phyloP scores from a whole-genome alignment of 2,329 filamentous ascomycete species.

The Arthrobotrys pseudoclavata region DNA sequence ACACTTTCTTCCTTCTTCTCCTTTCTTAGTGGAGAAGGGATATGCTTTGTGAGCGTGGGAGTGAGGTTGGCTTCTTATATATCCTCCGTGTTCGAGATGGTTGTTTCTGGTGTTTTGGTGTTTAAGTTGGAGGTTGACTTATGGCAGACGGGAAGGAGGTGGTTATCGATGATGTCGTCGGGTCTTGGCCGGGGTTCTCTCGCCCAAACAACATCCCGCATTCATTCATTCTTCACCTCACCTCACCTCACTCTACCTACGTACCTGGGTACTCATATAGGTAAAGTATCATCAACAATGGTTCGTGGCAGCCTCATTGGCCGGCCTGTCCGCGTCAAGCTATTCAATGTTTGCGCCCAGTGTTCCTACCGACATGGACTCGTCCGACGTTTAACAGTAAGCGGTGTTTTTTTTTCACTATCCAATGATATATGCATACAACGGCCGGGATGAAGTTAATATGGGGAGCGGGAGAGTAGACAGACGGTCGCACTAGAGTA shows the following conservation, averaged over 20 bases:
- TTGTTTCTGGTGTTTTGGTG: slow-evolving; percentile 3
- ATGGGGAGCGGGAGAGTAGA: slow-evolving; percentile 65
- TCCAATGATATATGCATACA: too few species aligned
- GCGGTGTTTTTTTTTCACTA: neutral
- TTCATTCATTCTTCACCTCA: neutral
- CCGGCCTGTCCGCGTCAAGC: slow-evolving; percentile 28
- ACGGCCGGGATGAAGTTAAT: neutral
- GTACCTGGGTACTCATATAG: neutral
- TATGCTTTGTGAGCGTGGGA: slow-evolving; percentile 17
- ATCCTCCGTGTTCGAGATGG: slow-evolving; percentile 14
- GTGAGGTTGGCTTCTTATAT: slow-evolving; percentile 4
- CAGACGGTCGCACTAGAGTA: slow-evolving; percentile 73
- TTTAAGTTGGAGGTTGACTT: neutral
- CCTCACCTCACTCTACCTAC: neutral
- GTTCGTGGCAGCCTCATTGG: slow-evolving; percentile 45
- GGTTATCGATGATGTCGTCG: slow-evolving; percentile 48
- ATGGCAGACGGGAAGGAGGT: neutral
- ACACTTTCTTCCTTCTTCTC: neutral
- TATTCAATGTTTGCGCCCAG: slow-evolving; percentile 23
- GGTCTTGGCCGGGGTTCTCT: slow-evolving; percentile 34
- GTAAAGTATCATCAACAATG: slow-evolving; percentile 24
- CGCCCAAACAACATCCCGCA: slow-evolving; percentile 30
- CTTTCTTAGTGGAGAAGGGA: neutral
- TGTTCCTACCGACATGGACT: slow-evolving; percentile 42
- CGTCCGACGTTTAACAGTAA: slow-evolving; percentile 48